These are phyloP conservation scores for Aspergillus sp. DNA, from an alignment of 2,329 filamentous ascomycete species.

Conservation along the genomic window DNA sequence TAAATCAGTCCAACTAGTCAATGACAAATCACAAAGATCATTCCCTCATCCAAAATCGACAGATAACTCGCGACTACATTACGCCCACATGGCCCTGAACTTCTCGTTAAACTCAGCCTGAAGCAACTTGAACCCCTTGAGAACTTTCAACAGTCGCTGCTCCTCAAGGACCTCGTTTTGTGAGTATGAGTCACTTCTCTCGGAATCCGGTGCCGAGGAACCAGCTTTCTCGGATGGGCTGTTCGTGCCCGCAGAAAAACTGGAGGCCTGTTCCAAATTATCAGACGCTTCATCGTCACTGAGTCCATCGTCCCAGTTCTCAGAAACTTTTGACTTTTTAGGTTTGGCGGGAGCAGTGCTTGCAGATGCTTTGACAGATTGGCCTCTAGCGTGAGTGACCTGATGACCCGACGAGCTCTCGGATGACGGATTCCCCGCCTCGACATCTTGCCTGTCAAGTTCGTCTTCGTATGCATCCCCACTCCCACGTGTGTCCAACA, in stretches of 20 bases:
- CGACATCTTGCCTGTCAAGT: background rate
- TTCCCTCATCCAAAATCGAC: background rate
- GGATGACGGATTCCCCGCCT: background rate
- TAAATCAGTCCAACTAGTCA: too few relatives aligned
- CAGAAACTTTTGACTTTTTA: constrained; percentile 13
- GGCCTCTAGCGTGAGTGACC: background rate
- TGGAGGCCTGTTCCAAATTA: background rate
- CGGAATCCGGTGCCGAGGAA: background rate
- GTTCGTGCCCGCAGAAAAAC: background rate
- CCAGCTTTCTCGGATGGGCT: constrained; percentile 3
- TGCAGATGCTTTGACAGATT: background rate
- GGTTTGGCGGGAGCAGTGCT: background rate
- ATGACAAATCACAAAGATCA: background rate
- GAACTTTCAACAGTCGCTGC: constrained; percentile 18
- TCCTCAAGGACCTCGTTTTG: background rate
- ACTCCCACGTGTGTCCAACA: background rate
- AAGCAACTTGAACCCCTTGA: constrained; percentile 30
- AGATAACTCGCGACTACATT: background rate
- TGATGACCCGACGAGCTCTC: background rate
- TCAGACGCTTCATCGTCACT: constrained; percentile 2
- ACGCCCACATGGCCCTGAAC: constrained; percentile 36
- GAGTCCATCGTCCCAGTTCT: constrained; percentile 27
- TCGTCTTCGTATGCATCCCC: background rate
- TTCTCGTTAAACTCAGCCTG: constrained; percentile 34
- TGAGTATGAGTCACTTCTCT: too few relatives aligned